These are phyloP conservation scores for Solanum neorickii DNA, from an alignment of 257 asterid genomes.

Conservation along the genomic window DNA sequence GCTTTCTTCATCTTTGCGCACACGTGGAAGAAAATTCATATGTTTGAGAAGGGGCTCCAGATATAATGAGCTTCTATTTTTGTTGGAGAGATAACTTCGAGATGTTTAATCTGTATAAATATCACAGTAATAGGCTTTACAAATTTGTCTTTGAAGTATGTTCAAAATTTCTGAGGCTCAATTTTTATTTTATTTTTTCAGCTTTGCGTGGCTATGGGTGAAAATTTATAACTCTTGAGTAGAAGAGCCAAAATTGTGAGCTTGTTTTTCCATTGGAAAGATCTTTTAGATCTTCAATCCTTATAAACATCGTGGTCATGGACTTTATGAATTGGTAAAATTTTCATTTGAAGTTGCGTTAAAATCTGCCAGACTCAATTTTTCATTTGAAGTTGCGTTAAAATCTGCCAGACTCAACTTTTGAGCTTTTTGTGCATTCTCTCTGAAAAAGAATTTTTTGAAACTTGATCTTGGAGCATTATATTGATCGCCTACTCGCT, in stretches of 20 bases:
- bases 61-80: no score
- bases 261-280: background rate
- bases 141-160: no score
- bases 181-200: no score
- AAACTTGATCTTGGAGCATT: no score
- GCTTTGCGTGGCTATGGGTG: background rate
- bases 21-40: background rate
- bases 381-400: no score
- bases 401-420: background rate
- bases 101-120: no score
- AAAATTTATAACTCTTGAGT: no score
- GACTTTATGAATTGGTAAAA: background rate
- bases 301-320: background rate
- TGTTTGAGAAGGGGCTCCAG: background rate
- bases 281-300: background rate
- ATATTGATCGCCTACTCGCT: no score
- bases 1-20: background rate
- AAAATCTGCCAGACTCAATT: no score
- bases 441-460: no score
- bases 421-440: background rate
- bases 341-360: background rate
- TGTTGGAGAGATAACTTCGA: background rate
- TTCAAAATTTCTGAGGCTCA: background rate
- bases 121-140: no score
- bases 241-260: background rate